Evolutionary conservation across 2,329 filamentous ascomycete genomes (phyloP).

Genomic region (Arthrobotrys entomopaga): DNA sequence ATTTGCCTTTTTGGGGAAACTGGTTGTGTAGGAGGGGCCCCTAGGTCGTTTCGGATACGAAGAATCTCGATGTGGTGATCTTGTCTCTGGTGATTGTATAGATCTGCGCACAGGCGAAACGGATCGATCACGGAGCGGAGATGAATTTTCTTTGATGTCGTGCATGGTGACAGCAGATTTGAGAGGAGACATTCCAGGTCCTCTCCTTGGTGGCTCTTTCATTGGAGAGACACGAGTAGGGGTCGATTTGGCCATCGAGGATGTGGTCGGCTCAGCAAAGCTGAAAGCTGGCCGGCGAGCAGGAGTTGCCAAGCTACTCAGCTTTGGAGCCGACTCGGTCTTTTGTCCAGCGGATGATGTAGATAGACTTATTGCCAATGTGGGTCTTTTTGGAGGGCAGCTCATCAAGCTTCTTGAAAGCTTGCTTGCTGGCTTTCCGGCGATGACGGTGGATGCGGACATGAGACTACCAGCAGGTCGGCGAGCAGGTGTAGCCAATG

Average conservation of each 20-base stretch:
- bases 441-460: conserved; percentile 22
- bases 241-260: conserved; percentile 31
- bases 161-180: conserved; percentile 35
- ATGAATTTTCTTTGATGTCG: conserved; percentile 29
- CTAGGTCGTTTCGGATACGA: neutral
- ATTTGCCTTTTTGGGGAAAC: neutral
- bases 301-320: conserved; percentile 26
- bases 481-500: conserved; percentile 40
- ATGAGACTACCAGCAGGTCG: conserved; percentile 25
- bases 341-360: conserved; percentile 19
- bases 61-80: neutral
- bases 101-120: neutral
- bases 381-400: conserved; percentile 42
- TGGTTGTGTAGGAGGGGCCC: neutral
- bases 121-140: conserved; percentile 7
- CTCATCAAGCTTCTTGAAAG: conserved; percentile 28
- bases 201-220: conserved; percentile 41
- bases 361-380: conserved; percentile 10
- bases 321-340: neutral
- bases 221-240: conserved; percentile 30
- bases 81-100: neutral
- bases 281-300: conserved; percentile 26
- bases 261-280: conserved; percentile 42
- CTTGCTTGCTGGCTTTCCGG: conserved; percentile 5
- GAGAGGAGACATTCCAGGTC: conserved; percentile 29